Percentiles rank a stretch among this genome's conserved stretches.
phyloP scores from a whole-genome alignment of 2,329 filamentous ascomycete species.

The Ceratocystis eucalypticola region DNA sequence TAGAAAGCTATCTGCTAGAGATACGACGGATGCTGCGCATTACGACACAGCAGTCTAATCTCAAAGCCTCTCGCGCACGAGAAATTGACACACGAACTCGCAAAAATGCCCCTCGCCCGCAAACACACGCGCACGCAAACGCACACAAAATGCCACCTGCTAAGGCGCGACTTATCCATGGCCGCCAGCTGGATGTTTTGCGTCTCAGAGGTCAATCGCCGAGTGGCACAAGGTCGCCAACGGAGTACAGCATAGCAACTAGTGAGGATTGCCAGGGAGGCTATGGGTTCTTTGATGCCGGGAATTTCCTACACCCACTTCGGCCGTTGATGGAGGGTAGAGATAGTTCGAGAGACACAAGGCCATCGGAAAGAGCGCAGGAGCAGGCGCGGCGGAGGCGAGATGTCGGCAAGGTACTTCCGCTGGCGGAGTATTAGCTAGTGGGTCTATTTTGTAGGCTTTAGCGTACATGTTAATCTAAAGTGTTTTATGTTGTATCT shows the following conservation, averaged over 20 bases:
- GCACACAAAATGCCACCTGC: conserved; percentile 3
- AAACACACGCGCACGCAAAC: not conserved
- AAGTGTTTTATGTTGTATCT: too few species aligned
- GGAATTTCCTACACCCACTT: conserved; percentile 80
- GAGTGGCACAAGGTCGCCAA: conserved; percentile 43
- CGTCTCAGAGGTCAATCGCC: conserved; percentile 30
- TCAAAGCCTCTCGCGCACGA: conserved; percentile 36
- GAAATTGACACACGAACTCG: conserved; percentile 33
- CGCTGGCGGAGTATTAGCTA: conserved; percentile 52
- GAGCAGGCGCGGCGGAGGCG: conserved; percentile 44
- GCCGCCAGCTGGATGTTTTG: conserved; percentile 35
- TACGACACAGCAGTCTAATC: conserved; percentile 37
- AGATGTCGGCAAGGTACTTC: conserved; percentile 62
- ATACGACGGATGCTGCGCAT: conserved; percentile 72
- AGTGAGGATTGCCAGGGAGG: conserved; percentile 84
- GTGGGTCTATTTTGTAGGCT: not conserved
- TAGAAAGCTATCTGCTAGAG: conserved; percentile 84
- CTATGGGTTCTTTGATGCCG: conserved; percentile 94
- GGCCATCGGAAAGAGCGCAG: conserved; percentile 45
- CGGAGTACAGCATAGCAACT: conserved; percentile 52
- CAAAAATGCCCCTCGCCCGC: not conserved
- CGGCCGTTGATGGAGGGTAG: conserved; percentile 41
- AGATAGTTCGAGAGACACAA: conserved; percentile 39
- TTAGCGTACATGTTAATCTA: not conserved
- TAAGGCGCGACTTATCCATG: conserved; percentile 54